These are phyloP conservation scores for Penicillium canariense DNA, from an alignment of 495 filamentous ascomycete genomes.

Conservation along the genomic window DNA sequence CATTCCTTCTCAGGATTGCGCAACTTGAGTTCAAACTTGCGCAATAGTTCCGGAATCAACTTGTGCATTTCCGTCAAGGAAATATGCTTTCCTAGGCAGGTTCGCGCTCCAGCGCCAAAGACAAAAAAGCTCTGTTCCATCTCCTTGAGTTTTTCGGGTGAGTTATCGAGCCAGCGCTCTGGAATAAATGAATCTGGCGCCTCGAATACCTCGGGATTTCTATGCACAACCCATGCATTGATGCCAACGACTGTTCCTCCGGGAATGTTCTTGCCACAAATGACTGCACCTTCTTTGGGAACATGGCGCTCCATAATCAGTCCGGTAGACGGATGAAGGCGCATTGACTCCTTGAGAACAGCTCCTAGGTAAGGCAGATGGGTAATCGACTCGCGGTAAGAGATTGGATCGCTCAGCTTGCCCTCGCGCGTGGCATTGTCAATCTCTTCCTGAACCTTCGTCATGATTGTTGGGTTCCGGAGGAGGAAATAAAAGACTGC, in stretches of 20 bases:
- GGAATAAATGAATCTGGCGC: conserved; percentile 29
- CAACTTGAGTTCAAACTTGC: conserved; percentile 59
- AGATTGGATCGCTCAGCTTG: conserved; percentile 27
- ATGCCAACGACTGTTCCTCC: conserved; percentile 61
- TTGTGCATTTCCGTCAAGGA: conserved; percentile 78
- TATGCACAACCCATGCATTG: conserved; percentile 30
- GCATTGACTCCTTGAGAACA: conserved; percentile 58
- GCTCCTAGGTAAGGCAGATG: conserved; percentile 52
- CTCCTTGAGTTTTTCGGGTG: conserved; percentile 19
- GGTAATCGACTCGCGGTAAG: conserved; percentile 42
- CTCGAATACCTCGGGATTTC: conserved; percentile 16
- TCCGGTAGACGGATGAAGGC: conserved; percentile 59
- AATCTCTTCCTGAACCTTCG: conserved; percentile 50
- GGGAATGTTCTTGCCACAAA: conserved; percentile 52
- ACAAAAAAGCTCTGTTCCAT: conserved; percentile 35
- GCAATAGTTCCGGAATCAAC: conserved; percentile 67
- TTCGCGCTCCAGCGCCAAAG: conserved; percentile 62
- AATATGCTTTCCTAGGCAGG: conserved; percentile 74
- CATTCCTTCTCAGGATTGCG: conserved; percentile 21
- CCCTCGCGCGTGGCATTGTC: conserved; percentile 40
- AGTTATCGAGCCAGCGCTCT: conserved; percentile 27
- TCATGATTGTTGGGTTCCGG: conserved; percentile 46
- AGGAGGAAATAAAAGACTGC: conserved; percentile 62
- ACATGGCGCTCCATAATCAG: conserved; percentile 64
- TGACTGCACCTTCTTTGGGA: conserved; percentile 49